Base-by-base conservation (phyloP, 441 rosid species). In the Croton laevigatus region DNA sequence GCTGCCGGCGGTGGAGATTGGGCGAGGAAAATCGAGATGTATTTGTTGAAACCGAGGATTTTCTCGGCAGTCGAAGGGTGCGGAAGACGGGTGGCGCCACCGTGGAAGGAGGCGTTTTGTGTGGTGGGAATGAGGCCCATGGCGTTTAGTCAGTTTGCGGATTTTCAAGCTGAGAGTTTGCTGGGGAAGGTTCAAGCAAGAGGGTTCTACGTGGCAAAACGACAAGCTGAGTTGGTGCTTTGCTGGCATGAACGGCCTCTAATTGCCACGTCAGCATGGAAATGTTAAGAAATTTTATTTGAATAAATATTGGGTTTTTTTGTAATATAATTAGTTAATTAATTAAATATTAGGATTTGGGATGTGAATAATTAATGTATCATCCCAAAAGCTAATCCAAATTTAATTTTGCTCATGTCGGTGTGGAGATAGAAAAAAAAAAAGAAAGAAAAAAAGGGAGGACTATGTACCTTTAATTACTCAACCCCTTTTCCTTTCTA, bases 171-270 rank as follows among this genome's bases (percentile, higher is more conserved):
- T 0, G 91, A 89, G 85, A 83, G 78, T 74, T 77, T 95, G 80
- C 69, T 93, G 45, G 86, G 88, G 72, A 89, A 84, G 73, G 86
- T 92, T 36, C 90, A 87, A 59, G 93, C 82, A 44, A 78, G 84
- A 72, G 99, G 97, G 13, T 95, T 95, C 92, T 85, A 83, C 81
- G 97, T 91, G 86, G 98, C 86, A 0, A 95, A 86, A 86, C 90
- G 88, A 10, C 89, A 87, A 22, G 87, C 89, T 44, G 98, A 95
- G 77, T 77, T 95, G 84, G 87, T 93, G 84, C 92, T 95, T 73
- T 95, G 91, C 79, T 93, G 99, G 98, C 93, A 81, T 3, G 89
- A 92, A 17, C 78, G 90, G 49, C 87, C 91, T 23, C 82, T 95
- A 0, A 85, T 89, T 55, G 85, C 97, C 88, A 95, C 90, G 75